These are phyloP conservation scores for Saccharomycopsis crataegensis DNA, from an alignment of 1,139 yeast species.

Conservation along the genomic window DNA sequence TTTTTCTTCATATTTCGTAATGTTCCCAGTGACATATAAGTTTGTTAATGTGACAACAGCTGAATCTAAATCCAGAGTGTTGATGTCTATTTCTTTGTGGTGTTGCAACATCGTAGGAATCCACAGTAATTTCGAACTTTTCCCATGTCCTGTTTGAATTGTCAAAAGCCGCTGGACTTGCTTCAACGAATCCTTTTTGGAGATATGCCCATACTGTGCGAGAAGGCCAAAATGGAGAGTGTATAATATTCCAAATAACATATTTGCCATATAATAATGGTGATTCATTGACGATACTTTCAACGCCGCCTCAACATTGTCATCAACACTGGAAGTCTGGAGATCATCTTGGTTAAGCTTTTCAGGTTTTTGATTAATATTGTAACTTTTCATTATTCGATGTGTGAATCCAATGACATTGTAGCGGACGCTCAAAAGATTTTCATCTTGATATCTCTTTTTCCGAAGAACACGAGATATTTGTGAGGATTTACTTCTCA, in stretches of 20 bases:
- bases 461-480: not conserved
- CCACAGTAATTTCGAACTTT: too few relatives aligned
- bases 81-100: too few relatives aligned
- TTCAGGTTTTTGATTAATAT: not conserved
- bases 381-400: not conserved
- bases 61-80: too few relatives aligned
- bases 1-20: too few relatives aligned
- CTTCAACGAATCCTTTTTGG: not conserved
- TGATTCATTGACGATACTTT: too few relatives aligned
- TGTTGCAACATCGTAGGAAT: too few relatives aligned
- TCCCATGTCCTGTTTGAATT: too few relatives aligned
- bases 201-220: not conserved
- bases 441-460: not conserved
- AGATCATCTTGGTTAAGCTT: not conserved
- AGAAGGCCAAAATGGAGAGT: slow-evolving; percentile 1
- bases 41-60: too few relatives aligned
- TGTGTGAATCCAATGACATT: not conserved
- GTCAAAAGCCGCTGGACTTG: not conserved
- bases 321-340: not conserved
- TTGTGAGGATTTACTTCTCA: not conserved
- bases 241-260: not conserved
- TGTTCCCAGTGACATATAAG: too few relatives aligned
- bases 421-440: not conserved
- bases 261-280: too few relatives aligned
- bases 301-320: too few relatives aligned